Evolutionary conservation across 768 basidiomycete species (phyloP).

Genomic region (Atractiella rhizophila): DNA sequence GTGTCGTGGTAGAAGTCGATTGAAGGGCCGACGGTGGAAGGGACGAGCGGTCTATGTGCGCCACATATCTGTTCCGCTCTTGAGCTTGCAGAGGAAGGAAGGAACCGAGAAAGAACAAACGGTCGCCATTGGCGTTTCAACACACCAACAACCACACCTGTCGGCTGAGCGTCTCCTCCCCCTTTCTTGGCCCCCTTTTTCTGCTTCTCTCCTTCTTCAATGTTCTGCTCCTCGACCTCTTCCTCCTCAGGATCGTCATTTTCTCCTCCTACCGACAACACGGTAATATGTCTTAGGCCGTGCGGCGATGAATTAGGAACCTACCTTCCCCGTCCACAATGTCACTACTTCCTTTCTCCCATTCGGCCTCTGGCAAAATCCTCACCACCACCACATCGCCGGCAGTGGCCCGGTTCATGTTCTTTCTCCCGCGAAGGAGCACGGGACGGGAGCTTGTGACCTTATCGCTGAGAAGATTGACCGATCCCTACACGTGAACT

Average conservation of each 20-base stretch:
- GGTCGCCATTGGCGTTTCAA: slow-evolving; percentile 90
- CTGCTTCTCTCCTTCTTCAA: slow-evolving; percentile 25
- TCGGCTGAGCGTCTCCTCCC: slow-evolving; percentile 49
- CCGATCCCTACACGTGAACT: too few species aligned
- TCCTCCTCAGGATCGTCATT: slow-evolving; percentile 32
- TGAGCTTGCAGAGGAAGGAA: neutral
- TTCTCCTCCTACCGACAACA: neutral
- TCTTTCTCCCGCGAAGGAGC: slow-evolving; percentile 59
- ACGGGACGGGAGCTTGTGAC: too few species aligned
- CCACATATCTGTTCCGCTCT: slow-evolving; percentile 42
- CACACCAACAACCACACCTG: slow-evolving; percentile 70
- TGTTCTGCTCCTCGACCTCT: slow-evolving; percentile 29
- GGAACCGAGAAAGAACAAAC: slow-evolving; percentile 26
- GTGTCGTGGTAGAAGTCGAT: slow-evolving; percentile 35
- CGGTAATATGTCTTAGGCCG: neutral
- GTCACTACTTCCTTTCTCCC: slow-evolving; percentile 76
- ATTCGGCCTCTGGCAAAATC: slow-evolving; percentile 59
- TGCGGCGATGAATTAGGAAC: slow-evolving; percentile 16
- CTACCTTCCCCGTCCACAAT: slow-evolving; percentile 78
- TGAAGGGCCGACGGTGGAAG: slow-evolving; percentile 51
- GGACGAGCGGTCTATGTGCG: slow-evolving; percentile 75
- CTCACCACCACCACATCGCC: slow-evolving; percentile 83
- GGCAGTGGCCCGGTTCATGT: slow-evolving; percentile 85
- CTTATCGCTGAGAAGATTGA: neutral
- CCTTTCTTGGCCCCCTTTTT: slow-evolving; percentile 20